Base-by-base conservation (phyloP, 2,329 filamentous ascomycete genomes). In the Fulvia fulva region DNA sequence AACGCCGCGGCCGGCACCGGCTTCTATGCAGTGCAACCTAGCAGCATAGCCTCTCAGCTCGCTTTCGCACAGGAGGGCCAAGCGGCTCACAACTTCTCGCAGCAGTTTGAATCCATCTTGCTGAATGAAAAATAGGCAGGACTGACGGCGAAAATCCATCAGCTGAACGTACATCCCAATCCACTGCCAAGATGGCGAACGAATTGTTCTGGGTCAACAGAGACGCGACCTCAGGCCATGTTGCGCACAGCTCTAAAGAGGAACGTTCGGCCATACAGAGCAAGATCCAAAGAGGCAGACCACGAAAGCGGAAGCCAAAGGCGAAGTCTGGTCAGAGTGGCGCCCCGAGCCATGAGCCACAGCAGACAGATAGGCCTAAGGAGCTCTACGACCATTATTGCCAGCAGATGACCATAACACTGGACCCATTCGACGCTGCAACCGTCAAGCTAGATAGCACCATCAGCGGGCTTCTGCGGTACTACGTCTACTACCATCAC, bases 271-370 rank as follows among this genome's bases (percentile, higher is more conserved):
- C 47, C 22, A 44, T 56, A n/a, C 54, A 56, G 34, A 51, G 54
- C 54, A 30, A 51, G 32, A 34, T 45, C 11, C 54, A 56, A 25
- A 19, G 46, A 56, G 54, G 54, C 8, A 37, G 54, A 19, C 22
- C 54, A 22, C 46, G 54, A 41, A 56, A 56, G 34, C 45, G 54
- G 25, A 56, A 56, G 12, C 37, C 47, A 16, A 56, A 56, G n/a
- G 21, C 28, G 9, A 44, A 37, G 19, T 19, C 16, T 12, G 16
- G 23, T 51, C 5, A 50, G 46, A 26, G 3, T 19, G 21, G 32
- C 5, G 26, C 16, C 26, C 5, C 7, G 8, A 51, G 8, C 23
- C 14, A 12, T 25, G 23, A 50, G 16, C 46, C 21, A 19, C 23
- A 12, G 12, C 46, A 26, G 46, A 14, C 19, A 3, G 21, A 16